Conservation (phyloP, 2,329 filamentous ascomycete genomes). For the Ceratocystis albifundus region DNA sequence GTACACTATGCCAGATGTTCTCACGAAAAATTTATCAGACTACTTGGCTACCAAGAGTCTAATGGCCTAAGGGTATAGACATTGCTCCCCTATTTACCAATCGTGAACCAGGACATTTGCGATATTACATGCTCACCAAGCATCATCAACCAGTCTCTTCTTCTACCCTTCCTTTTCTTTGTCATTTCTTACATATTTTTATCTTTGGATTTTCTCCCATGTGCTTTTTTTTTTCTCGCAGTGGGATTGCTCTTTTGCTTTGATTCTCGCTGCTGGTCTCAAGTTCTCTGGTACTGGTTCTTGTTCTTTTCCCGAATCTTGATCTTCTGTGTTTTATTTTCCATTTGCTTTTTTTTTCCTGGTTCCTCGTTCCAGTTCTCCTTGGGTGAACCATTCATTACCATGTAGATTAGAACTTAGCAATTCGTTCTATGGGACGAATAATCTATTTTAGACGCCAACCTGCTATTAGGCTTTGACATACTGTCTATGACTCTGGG, state of each 20-base stretch:
- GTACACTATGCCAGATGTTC: slow-evolving; percentile 82
- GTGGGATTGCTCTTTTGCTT: background rate
- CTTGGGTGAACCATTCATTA: background rate
- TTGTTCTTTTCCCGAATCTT: background rate
- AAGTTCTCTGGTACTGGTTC: background rate
- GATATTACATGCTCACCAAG: background rate
- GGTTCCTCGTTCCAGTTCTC: background rate
- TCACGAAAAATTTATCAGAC: slow-evolving; percentile 94
- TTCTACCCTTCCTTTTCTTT: slow-evolving; percentile 13
- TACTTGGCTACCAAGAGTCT: slow-evolving; percentile 40
- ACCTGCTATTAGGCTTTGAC: too few species aligned
- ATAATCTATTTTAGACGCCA: too few species aligned
- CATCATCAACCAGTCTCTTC: background rate
- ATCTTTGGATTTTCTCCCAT: background rate
- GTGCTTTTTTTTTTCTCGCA: background rate
- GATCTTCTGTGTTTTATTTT: background rate
- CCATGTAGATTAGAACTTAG: background rate
- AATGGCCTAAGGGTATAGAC: background rate
- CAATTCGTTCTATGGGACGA: too few species aligned
- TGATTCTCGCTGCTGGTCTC: background rate
- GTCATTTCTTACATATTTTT: slow-evolving; percentile 11
- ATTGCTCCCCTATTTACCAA: background rate
- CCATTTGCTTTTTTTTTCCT: background rate
- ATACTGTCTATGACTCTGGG: too few species aligned
- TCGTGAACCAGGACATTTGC: background rate